A percentile compares a stretch with the other conserved stretches of the same genome.
Evolutionary conservation across 192 early-diverging fungal species (phyloP).

Genomic region (Allomyces macrogynus): DNA sequence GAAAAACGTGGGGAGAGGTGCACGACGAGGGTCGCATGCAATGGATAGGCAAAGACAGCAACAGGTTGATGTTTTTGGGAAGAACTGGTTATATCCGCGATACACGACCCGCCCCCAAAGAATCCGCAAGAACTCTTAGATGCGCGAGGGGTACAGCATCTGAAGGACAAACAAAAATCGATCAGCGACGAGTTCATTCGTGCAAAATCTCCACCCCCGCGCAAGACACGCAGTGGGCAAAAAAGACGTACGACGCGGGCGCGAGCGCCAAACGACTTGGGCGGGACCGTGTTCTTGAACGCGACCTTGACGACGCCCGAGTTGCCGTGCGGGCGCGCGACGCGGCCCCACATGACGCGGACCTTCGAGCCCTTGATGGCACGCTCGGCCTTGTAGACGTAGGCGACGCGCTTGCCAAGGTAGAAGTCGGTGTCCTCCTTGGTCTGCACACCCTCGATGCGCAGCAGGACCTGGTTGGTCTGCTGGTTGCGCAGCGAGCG

Average conservation of each 20-base stretch:
- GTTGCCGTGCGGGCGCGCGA: conserved; percentile 89
- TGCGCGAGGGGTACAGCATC: conserved; percentile 92
- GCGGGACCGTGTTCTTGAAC: conserved; percentile 93
- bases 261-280: conserved; percentile 75
- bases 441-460: conserved; percentile 81
- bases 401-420: conserved; percentile 95
- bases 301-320: conserved; percentile 89
- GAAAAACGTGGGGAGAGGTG: no score
- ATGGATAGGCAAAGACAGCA: no score
- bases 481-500: conserved; percentile 80
- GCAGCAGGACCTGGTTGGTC: conserved; percentile 74
- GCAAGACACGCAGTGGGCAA: background rate
- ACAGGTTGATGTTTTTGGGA: no score
- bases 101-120: no score
- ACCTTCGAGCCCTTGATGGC: conserved; percentile 76
- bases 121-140: conserved; percentile 13
- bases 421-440: conserved; percentile 86
- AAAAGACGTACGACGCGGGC: conserved; percentile 65
- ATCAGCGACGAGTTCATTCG: background rate
- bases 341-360: conserved; percentile 93
- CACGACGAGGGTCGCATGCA: no score
- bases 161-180: conserved; percentile 13
- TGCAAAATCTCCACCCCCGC: background rate
- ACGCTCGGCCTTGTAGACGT: conserved; percentile 85
- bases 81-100: no score